These are phyloP conservation scores for Sorghum bicolor DNA, from an alignment of 176 grass and related monocot genomes.

Conservation along the genomic window Sorghum_bicolor_NCBIv3 NC_012879.2:52489001-52489500, in stretches of 20 bases:
- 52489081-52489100: no score
- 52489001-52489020: neutral
- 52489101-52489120: no score
- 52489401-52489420: neutral
- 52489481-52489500: conserved; percentile 25
- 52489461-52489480: conserved; percentile 14
- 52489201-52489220: neutral
- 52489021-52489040: no score
- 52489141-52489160: conserved; percentile 13
- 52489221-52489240: neutral
- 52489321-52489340: neutral
- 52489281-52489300: conserved; percentile 23
- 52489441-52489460: conserved; percentile 23
- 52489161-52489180: neutral
- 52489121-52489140: no score
- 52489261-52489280: conserved; percentile 6
- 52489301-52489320: neutral
- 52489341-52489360: neutral
- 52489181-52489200: neutral
- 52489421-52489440: conserved; percentile 29
- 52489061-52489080: no score
- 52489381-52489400: neutral
- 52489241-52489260: conserved; percentile 6
- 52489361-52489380: conserved; percentile 27
- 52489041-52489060: no score